phyloP scores from a whole-genome alignment of 2,329 filamentous ascomycete species.

The Phyllosticta paracitricarpa region DNA sequence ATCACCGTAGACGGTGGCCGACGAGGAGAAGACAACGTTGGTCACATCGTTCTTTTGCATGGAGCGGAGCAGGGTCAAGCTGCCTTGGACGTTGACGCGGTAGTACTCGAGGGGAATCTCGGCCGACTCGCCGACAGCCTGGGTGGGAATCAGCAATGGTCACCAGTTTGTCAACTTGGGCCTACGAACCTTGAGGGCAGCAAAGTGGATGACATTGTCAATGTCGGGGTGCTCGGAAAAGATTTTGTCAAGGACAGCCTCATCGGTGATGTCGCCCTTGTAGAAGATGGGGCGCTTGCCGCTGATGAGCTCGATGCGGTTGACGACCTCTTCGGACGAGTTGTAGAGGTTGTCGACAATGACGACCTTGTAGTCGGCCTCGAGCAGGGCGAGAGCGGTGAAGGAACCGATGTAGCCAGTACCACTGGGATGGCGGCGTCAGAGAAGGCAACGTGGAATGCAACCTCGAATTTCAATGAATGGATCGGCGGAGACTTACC shows the following conservation, averaged over 20 bases:
- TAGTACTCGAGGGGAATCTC: conserved; percentile 97
- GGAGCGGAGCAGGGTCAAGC: conserved; percentile 71
- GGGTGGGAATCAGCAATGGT: conserved; percentile 12
- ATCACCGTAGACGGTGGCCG: conserved; percentile 96
- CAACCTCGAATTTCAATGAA: neutral
- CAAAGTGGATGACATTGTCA: conserved; percentile 98
- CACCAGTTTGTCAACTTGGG: neutral
- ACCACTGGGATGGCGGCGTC: conserved; percentile 49
- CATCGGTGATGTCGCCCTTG: conserved; percentile 80
- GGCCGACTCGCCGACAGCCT: conserved; percentile 92
- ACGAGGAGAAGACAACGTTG: conserved; percentile 98
- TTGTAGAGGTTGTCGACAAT: conserved; percentile 97
- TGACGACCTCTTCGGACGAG: conserved; percentile 80
- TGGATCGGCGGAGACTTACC: conserved; percentile 49
- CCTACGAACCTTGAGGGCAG: conserved; percentile 72
- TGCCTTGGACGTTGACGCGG: conserved; percentile 89
- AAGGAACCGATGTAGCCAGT: conserved; percentile 99
- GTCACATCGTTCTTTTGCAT: conserved; percentile 86
- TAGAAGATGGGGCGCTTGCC: conserved; percentile 82
- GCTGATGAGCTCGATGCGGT: conserved; percentile 88
- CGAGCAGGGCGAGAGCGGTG: conserved; percentile 81
- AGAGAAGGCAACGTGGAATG: conserved; percentile 4
- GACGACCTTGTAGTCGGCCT: conserved; percentile 93
- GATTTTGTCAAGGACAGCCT: conserved; percentile 71
- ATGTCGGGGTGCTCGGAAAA: conserved; percentile 86